phyloP scores from a whole-genome alignment of 2,329 filamentous ascomycete genomes.

The Colletotrichum horii region DNA sequence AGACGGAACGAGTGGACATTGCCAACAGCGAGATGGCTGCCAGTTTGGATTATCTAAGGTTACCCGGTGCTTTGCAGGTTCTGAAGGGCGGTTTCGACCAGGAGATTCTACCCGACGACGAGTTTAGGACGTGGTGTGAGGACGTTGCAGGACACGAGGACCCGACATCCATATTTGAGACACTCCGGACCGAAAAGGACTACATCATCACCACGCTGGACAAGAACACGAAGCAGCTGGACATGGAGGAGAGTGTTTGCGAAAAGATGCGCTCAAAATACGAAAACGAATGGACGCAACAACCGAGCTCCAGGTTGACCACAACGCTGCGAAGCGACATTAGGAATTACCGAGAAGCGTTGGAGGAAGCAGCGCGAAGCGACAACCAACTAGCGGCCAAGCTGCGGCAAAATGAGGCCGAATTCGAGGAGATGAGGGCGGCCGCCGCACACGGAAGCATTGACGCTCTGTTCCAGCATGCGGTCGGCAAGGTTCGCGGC shows the following conservation, averaged over 20 bases:
- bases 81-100: conserved; percentile 93
- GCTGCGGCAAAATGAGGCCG: conserved; percentile 81
- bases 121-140: conserved; percentile 93
- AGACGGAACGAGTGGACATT: conserved; percentile 90
- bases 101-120: conserved; percentile 84
- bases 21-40: conserved; percentile 96
- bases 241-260: conserved; percentile 97
- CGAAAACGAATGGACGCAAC: conserved; percentile 93
- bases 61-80: conserved; percentile 88
- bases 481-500: conserved; percentile 78
- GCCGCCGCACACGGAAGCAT: conserved; percentile 87
- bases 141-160: conserved; percentile 87
- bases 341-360: conserved; percentile 82
- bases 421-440: conserved; percentile 94
- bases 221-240: conserved; percentile 82
- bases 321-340: conserved; percentile 87
- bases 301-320: conserved; percentile 89
- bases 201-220: conserved; percentile 76
- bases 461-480: conserved; percentile 86
- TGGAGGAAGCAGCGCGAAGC: conserved; percentile 87
- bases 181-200: conserved; percentile 78
- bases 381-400: conserved; percentile 85
- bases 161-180: conserved; percentile 80
- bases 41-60: conserved; percentile 89
- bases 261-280: conserved; percentile 99